Evolutionary conservation across 1,139 yeast species (phyloP).

Genomic region (Zhuliangozyma parablackwelliae): DNA sequence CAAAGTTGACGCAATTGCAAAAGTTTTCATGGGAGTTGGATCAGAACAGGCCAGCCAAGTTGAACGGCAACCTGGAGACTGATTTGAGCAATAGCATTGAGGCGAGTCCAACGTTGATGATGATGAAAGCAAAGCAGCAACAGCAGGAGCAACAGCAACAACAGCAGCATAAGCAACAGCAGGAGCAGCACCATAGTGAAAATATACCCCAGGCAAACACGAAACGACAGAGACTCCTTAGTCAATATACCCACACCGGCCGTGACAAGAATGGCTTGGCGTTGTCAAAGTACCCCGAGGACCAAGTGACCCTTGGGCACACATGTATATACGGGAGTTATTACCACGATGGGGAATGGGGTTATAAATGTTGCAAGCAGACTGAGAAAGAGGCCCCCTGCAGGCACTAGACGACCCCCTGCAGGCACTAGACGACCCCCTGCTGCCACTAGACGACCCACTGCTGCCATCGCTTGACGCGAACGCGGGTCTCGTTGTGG

Average conservation of each 20-base stretch:
- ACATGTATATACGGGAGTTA: conserved; percentile 45
- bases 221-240: background rate
- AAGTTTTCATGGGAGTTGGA: conserved; percentile 51
- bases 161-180: conserved; percentile 16
- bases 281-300: conserved; percentile 32
- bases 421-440: background rate
- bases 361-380: conserved; percentile 42
- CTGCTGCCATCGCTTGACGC: conserved; percentile 15
- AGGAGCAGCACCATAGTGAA: no score
- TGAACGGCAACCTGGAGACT: conserved; percentile 21
- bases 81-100: conserved; percentile 45
- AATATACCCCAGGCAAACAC: background rate
- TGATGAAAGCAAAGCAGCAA: conserved; percentile 39
- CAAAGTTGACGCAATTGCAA: conserved; percentile 43
- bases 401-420: no score
- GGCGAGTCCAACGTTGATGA: conserved; percentile 58
- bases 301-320: conserved; percentile 34
- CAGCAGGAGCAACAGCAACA: conserved; percentile 23
- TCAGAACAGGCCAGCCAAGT: conserved; percentile 17
- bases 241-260: background rate
- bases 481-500: conserved; percentile 11
- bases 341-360: conserved; percentile 47
- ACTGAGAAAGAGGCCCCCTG: conserved; percentile 23
- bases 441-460: conserved; percentile 11
- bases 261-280: conserved; percentile 10